A percentile compares a stretch with the other conserved stretches of the same genome.
Conservation (phyloP, 352 stramenopile genomes). For the Blastocystis sp. region DNA sequence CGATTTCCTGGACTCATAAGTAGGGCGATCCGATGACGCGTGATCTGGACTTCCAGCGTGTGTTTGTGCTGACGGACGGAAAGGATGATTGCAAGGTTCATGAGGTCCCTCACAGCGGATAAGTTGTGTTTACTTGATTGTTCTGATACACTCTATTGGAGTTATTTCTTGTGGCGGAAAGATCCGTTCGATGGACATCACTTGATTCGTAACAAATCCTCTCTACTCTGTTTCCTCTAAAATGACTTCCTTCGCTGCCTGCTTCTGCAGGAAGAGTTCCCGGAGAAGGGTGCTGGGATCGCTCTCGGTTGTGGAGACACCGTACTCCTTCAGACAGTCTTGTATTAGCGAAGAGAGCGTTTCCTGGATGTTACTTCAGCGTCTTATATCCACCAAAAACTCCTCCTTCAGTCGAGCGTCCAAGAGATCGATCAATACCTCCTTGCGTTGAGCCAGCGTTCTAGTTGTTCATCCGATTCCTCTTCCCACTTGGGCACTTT, state of each 20-base stretch:
- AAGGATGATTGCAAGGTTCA: neutral
- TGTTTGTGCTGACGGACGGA: constrained; percentile 34
- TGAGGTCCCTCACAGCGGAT: neutral
- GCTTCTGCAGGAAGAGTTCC: neutral
- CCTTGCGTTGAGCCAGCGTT: neutral
- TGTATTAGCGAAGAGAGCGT: too few relatives aligned
- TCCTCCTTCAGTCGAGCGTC: neutral
- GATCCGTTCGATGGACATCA: neutral
- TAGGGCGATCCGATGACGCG: constrained; percentile 33
- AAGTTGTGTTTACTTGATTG: neutral
- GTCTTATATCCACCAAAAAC: neutral
- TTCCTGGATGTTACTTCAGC: too few relatives aligned
- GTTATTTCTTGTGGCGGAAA: neutral
- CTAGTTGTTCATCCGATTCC: neutral
- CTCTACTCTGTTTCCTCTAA: constrained; percentile 49
- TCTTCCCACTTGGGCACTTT: neutral
- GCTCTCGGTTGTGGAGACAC: neutral
- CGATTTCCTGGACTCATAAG: neutral
- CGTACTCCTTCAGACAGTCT: neutral
- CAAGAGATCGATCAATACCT: neutral
- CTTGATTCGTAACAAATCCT: too few relatives aligned
- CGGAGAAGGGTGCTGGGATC: neutral
- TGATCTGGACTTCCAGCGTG: constrained; percentile 13
- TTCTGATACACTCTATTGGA: neutral
- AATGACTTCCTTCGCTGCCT: neutral